Evolutionary conservation across 768 basidiomycete species (phyloP).

Genomic region (Epithele typhae): DNA sequence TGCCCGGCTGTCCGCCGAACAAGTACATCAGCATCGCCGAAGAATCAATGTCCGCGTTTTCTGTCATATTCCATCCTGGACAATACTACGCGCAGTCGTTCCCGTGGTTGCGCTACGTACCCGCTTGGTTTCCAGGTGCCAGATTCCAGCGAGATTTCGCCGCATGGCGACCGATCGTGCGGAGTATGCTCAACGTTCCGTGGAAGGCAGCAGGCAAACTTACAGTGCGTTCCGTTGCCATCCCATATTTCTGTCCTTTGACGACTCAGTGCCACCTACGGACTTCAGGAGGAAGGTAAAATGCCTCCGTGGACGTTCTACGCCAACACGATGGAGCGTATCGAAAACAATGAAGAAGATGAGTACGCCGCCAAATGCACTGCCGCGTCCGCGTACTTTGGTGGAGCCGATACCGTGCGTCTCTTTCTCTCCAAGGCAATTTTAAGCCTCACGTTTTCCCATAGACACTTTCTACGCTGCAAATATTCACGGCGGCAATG

Average conservation of each 20-base stretch:
- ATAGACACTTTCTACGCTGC: constrained; percentile 19
- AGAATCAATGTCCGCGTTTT: neutral
- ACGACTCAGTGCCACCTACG: no score
- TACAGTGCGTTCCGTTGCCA: no score
- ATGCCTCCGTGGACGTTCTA: no score
- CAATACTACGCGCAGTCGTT: neutral
- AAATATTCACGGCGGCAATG: constrained; percentile 23
- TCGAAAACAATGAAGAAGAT: neutral
- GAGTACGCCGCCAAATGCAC: neutral
- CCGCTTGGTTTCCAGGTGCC: constrained; percentile 17
- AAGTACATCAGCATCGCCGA: constrained; percentile 7
- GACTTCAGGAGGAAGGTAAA: no score
- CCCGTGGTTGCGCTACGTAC: constrained; percentile 10
- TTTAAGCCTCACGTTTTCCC: neutral
- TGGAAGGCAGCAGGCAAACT: constrained; percentile 8
- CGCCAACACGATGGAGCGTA: no score
- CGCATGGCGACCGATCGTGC: constrained; percentile 1
- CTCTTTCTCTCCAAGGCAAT: no score
- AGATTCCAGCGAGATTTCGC: constrained; percentile 13
- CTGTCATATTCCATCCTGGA: neutral
- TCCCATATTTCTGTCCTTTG: no score
- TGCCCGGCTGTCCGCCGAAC: no score
- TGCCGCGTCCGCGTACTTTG: neutral
- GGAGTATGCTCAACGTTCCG: constrained; percentile 7
- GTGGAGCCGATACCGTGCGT: constrained; percentile 7